phyloP scores from a whole-genome alignment of 805 yeast genomes.

The Nakazawaea holstii region DNA sequence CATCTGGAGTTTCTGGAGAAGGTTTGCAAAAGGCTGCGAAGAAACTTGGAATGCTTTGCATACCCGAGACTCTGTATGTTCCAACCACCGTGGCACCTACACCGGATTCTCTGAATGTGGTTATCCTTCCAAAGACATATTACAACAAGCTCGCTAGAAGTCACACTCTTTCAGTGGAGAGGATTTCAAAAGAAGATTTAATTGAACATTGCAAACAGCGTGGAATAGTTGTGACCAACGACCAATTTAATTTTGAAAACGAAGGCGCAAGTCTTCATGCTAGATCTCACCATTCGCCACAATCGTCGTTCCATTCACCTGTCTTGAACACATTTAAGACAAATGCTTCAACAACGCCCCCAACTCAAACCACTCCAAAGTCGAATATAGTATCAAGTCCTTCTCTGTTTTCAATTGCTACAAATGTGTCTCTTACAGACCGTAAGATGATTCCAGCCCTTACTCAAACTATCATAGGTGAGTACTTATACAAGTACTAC shows the following conservation, averaged over 20 bases:
- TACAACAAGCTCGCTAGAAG: constrained; percentile 51
- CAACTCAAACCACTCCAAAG: constrained; percentile 21
- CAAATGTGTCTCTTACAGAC: constrained; percentile 61
- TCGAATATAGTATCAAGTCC: constrained; percentile 22
- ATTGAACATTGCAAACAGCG: constrained; percentile 41
- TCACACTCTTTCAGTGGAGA: constrained; percentile 35
- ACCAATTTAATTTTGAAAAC: constrained; percentile 17
- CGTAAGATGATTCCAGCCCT: constrained; percentile 77
- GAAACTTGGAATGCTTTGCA: constrained; percentile 41
- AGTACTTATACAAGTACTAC: constrained; percentile 79
- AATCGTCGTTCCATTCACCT: constrained; percentile 11
- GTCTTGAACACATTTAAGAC: not conserved
- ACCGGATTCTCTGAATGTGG: constrained; percentile 53
- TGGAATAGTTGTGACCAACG: constrained; percentile 31
- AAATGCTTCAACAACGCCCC: constrained; percentile 7
- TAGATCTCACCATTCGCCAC: constrained; percentile 17
- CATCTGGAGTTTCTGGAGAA: constrained; percentile 14
- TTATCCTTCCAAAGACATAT: constrained; percentile 59
- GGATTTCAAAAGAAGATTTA: constrained; percentile 39
- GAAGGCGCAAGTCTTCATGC: constrained; percentile 14
- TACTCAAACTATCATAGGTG: constrained; percentile 93
- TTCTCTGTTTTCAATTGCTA: constrained; percentile 37
- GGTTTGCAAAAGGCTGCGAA: constrained; percentile 36
- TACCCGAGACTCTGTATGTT: constrained; percentile 56
- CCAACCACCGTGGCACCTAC: constrained; percentile 55